Base-by-base conservation (phyloP, 306 rosid genomes). In the Cucurbita moschata region DNA sequence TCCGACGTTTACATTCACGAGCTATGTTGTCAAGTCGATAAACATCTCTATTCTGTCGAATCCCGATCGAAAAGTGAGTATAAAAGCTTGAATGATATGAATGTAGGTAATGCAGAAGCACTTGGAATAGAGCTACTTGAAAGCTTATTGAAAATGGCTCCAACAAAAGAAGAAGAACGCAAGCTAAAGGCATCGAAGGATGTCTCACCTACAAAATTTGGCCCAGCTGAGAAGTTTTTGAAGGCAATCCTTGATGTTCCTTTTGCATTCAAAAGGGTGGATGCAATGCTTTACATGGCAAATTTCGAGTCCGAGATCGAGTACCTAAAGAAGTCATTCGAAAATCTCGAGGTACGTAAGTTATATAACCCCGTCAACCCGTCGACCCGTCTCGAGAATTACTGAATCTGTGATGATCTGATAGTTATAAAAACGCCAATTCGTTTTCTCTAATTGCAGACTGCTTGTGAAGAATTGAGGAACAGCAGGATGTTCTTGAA, bases 91-190 rank as follows among this genome's bases (percentile, higher is more conserved):
- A 26, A 19, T 42, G 70, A 38, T 13, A 62, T 72, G 39, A 55
- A 78, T 69, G 76, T 80, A 94, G 99, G 99, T 64, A 82, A 82
- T 76, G 87, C 91, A 6, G 99, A 94, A 76, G 88, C 92, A 15
- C 95, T 94, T 77, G 97, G 97, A 75, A 81, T 87, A 5, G 99
- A 94, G 62, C 77, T 89, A 55, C 97, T 94, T 66, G 99, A 94
- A 79, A 89, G 96, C 82, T 83, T 94, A 79, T 77, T 94, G 84
- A 94, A 88, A 85, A 94, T 94, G 99, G 96, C 97, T 35, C 99
- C 96, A 2, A 94, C 88, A 76, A 94, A 90, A 87, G 99, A 94
- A 78, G 99, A 94, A 80, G 99, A 91, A 51, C 88, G 95, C 5
- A 94, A 94, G 80, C 79, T 94, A 83, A 89, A 81, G 85, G 96